These are phyloP conservation scores for Mollisia scopiformis DNA, from an alignment of 2,329 filamentous ascomycete genomes.

Conservation along the genomic window DNA sequence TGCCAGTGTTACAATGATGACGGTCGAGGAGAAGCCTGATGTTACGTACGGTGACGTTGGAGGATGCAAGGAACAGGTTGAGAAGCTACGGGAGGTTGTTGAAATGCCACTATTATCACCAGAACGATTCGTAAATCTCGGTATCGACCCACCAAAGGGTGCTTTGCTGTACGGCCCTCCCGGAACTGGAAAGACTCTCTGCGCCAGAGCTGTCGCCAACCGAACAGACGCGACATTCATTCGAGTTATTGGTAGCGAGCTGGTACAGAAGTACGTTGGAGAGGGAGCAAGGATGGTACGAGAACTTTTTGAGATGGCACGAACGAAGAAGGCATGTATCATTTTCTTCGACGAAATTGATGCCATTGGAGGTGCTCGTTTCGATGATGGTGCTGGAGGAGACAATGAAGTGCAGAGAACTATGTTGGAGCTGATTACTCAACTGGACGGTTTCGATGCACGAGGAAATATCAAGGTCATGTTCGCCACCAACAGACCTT, in stretches of 20 bases:
- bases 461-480: conserved; percentile 99
- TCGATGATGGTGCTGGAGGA: conserved; percentile 94
- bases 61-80: conserved; percentile 98
- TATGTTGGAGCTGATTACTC: conserved; percentile 97
- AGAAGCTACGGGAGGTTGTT: conserved; percentile 97
- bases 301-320: conserved; percentile 98
- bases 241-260: conserved; percentile 94
- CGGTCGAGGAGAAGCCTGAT: conserved; percentile 98
- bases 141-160: conserved; percentile 97
- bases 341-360: conserved; percentile 99
- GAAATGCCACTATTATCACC: conserved; percentile 97
- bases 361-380: conserved; percentile 91
- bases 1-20: conserved; percentile 99
- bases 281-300: conserved; percentile 98
- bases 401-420: conserved; percentile 98
- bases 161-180: conserved; percentile 95
- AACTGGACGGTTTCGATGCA: conserved; percentile 94
- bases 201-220: conserved; percentile 95
- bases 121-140: conserved; percentile 97
- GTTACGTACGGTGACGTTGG: conserved; percentile 99
- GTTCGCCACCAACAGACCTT: conserved; percentile 97
- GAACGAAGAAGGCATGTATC: conserved; percentile 99
- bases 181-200: conserved; percentile 98
- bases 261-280: conserved; percentile 98
- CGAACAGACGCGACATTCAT: conserved; percentile 98